Percentiles rank a stretch among this genome's conserved stretches.
These are phyloP conservation scores for Dicorynia guianensis DNA, from an alignment of 306 rosid genomes.

Conservation along the genomic window DNA sequence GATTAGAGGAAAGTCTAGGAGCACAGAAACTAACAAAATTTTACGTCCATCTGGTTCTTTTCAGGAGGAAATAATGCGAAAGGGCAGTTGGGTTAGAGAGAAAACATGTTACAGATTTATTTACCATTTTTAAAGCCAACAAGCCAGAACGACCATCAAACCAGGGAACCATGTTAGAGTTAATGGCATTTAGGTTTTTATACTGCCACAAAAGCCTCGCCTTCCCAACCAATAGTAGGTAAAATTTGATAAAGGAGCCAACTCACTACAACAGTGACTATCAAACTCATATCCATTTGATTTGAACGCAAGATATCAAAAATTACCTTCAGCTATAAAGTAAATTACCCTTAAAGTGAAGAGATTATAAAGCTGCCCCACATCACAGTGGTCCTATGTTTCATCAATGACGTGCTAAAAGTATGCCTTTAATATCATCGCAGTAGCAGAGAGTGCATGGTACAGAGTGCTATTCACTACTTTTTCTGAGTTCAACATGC, in stretches of 20 bases:
- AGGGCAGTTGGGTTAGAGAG: not conserved
- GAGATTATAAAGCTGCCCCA: constrained; percentile 38
- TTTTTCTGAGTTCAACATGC: constrained; percentile 40
- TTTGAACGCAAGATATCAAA: constrained; percentile 47
- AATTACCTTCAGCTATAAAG: constrained; percentile 41
- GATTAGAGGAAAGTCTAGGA: not conserved
- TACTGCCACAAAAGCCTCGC: constrained; percentile 27
- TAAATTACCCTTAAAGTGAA: constrained; percentile 18
- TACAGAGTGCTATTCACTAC: constrained; percentile 44
- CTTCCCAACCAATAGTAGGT: constrained; percentile 42
- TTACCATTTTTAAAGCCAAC: not conserved
- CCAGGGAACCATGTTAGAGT: not conserved
- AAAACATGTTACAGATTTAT: too few relatives aligned
- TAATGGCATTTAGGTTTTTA: constrained; percentile 32
- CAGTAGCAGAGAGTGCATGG: constrained; percentile 45
- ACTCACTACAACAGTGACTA: constrained; percentile 49
- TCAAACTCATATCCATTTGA: constrained; percentile 46
- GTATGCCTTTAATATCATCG: constrained; percentile 48
- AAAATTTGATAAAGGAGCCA: constrained; percentile 46
- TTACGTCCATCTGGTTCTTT: not conserved
- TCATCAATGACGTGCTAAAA: constrained; percentile 53
- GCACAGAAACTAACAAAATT: not conserved
- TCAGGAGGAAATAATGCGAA: too few relatives aligned
- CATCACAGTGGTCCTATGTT: constrained; percentile 47
- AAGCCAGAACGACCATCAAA: not conserved